Evolutionary conservation across 2,329 filamentous ascomycete genomes (phyloP).

Genomic region (Penicillium sp.): DNA sequence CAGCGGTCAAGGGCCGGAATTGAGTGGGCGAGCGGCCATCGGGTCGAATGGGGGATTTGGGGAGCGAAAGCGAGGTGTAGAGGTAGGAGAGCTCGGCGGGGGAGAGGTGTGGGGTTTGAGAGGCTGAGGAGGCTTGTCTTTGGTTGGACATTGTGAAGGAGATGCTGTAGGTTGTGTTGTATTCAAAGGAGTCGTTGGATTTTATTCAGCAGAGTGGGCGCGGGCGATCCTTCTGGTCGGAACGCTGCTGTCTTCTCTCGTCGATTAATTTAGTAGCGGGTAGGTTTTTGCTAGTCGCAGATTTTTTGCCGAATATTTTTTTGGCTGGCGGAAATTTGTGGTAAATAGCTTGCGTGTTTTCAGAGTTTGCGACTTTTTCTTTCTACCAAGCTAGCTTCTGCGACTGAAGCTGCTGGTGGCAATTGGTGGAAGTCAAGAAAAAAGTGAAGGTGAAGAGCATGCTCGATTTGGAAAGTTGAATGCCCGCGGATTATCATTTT

Average conservation of each 20-base stretch:
- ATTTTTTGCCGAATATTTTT: neutral
- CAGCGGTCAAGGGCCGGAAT: conserved; percentile 88
- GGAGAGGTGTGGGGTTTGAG: conserved; percentile 69
- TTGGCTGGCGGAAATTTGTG: neutral
- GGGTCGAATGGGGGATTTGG: conserved; percentile 75
- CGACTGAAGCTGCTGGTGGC: neutral
- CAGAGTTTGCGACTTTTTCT: neutral
- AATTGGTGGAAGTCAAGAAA: conserved; percentile 11
- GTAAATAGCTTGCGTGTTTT: neutral
- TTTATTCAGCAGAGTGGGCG: neutral
- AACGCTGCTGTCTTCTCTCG: neutral
- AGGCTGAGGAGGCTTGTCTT: conserved; percentile 60
- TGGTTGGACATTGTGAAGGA: conserved; percentile 60
- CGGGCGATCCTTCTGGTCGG: neutral
- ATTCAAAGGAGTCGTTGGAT: neutral
- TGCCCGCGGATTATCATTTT: conserved; percentile 31
- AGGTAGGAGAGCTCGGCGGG: conserved; percentile 96
- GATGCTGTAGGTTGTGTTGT: neutral
- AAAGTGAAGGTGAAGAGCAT: conserved; percentile 18
- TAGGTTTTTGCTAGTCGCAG: neutral
- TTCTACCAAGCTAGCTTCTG: neutral
- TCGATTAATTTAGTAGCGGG: neutral
- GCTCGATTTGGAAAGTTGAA: conserved; percentile 39
- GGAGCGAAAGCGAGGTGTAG: conserved; percentile 83
- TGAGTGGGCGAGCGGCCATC: conserved; percentile 82